Base-by-base conservation (phyloP, 1,284 basidiomycete genomes). In the Pseudozyma tsukubaensis region DNA sequence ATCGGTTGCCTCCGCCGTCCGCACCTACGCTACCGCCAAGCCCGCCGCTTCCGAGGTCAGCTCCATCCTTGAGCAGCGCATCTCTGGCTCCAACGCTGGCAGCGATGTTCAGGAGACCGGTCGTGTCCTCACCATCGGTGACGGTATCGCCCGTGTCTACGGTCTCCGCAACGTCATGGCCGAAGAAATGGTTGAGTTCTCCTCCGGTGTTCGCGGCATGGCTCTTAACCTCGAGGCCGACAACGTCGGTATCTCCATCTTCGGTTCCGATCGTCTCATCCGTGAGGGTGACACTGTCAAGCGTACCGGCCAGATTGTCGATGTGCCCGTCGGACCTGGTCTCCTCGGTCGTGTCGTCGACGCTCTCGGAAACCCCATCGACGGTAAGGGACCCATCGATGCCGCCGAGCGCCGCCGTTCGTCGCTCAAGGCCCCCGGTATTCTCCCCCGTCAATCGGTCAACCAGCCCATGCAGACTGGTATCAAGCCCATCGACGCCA, bases 111-210 rank as follows among this genome's bases (percentile, higher is more conserved):
- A 97, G 89, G 96, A 99, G 89, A 98, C 96, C 75, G 96, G 96
- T 85, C 94, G 94, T 86, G 96, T 99, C 81, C 88, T 98, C 87
- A 97, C 94, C 87, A 96, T 98, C 83, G 95, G 95, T 93, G 96
- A 98, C 88, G 96, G 95, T 96, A 97, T 98, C 86, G 94, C 94
- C 87, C 94, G 95, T 91, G 95, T 99, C 85, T 98, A 96, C 86
- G 94, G 89, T 86, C 87, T 89, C 81, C 87, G 88, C 83, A 89
- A 89, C 85, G 95, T 98, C 85, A 69, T 84, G 93, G 92, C 92
- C 88, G 96, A 99, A 88, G 96, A 99, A 91, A 98, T 99, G 96
- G 96, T 99, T 90, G 96, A 99, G 90, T 99, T 99, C 91, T 94
- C 95, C 66, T 98, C 96, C 63, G 96, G 96, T 88, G 91, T 99